Evolutionary conservation across 1,284 basidiomycete species (phyloP).

Genomic region (Porogramme epimiltina): DNA sequence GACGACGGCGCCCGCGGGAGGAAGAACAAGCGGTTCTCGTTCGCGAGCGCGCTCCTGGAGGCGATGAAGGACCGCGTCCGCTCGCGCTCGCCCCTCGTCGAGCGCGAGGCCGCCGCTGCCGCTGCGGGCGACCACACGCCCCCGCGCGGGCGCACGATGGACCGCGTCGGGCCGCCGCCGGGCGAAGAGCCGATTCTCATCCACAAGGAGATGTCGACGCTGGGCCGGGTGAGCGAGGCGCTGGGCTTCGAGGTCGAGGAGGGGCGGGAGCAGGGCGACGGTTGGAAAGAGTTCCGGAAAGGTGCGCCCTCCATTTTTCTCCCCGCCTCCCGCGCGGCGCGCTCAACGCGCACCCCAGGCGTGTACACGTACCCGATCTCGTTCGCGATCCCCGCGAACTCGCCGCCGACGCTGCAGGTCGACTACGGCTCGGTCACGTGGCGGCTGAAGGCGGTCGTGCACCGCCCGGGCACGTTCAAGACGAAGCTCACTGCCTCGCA

Average conservation of each 20-base stretch:
- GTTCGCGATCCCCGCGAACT: slow-evolving; percentile 80
- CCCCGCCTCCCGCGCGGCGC: neutral
- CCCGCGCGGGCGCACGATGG: slow-evolving; percentile 25
- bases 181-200: slow-evolving; percentile 23
- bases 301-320: slow-evolving; percentile 48
- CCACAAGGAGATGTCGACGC: slow-evolving; percentile 23
- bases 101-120: neutral
- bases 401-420: slow-evolving; percentile 81
- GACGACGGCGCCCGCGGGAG: slow-evolving; percentile 33
- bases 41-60: slow-evolving; percentile 40
- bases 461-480: slow-evolving; percentile 83
- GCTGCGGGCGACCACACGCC: slow-evolving; percentile 24
- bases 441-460: slow-evolving; percentile 81
- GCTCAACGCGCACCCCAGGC: slow-evolving; percentile 45
- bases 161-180: slow-evolving; percentile 19
- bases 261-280: slow-evolving; percentile 48
- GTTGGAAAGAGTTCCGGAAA: slow-evolving; percentile 91
- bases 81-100: slow-evolving; percentile 38
- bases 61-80: slow-evolving; percentile 44
- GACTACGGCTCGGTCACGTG: slow-evolving; percentile 84
- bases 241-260: slow-evolving; percentile 47
- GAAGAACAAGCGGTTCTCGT: slow-evolving; percentile 39
- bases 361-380: slow-evolving; percentile 95
- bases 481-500: slow-evolving; percentile 71
- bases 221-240: slow-evolving; percentile 37